These are phyloP conservation scores for Pseudogymnoascus sp. DNA, from an alignment of 2,329 filamentous ascomycete genomes.

Conservation along the genomic window DNA sequence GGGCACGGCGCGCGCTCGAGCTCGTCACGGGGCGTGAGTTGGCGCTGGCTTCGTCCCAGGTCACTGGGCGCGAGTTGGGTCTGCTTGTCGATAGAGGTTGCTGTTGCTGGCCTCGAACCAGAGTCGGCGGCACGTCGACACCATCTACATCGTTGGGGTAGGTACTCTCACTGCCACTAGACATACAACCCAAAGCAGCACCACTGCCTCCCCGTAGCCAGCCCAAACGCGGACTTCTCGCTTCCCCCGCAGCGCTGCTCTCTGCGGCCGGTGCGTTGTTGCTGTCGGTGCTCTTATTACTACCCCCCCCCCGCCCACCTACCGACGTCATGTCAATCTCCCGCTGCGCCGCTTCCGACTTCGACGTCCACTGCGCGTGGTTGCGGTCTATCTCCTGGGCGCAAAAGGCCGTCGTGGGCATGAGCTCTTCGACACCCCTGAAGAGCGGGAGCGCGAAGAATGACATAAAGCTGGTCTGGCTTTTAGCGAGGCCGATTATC, in stretches of 20 bases:
- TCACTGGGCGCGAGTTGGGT: slow-evolving; percentile 28
- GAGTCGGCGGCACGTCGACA: not conserved
- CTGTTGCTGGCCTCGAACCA: slow-evolving; percentile 17
- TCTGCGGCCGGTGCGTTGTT: slow-evolving; percentile 15
- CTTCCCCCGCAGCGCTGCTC: slow-evolving; percentile 21
- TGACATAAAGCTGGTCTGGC: slow-evolving; percentile 94
- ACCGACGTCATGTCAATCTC: too few species aligned
- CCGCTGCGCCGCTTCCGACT: too few species aligned
- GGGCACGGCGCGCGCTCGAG: not conserved
- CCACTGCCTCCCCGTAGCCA: not conserved
- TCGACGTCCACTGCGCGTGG: slow-evolving; percentile 9
- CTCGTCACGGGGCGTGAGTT: slow-evolving; percentile 37
- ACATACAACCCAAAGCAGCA: not conserved
- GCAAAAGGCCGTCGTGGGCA: slow-evolving; percentile 77
- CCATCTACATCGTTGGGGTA: not conserved
- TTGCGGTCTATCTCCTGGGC: slow-evolving; percentile 75
- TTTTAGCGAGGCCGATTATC: slow-evolving; percentile 69
- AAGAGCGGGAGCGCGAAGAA: slow-evolving; percentile 91
- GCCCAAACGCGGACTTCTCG: not conserved
- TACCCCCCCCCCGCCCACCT: slow-evolving; percentile 26
- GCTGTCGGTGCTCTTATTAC: slow-evolving; percentile 30
- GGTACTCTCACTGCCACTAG: not conserved
- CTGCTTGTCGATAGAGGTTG: slow-evolving; percentile 24
- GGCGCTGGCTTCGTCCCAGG: slow-evolving; percentile 39
- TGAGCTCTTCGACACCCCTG: slow-evolving; percentile 73